phyloP scores from a whole-genome alignment of 2,329 filamentous ascomycete genomes.

The Phyllosticta citrichinensis region DNA sequence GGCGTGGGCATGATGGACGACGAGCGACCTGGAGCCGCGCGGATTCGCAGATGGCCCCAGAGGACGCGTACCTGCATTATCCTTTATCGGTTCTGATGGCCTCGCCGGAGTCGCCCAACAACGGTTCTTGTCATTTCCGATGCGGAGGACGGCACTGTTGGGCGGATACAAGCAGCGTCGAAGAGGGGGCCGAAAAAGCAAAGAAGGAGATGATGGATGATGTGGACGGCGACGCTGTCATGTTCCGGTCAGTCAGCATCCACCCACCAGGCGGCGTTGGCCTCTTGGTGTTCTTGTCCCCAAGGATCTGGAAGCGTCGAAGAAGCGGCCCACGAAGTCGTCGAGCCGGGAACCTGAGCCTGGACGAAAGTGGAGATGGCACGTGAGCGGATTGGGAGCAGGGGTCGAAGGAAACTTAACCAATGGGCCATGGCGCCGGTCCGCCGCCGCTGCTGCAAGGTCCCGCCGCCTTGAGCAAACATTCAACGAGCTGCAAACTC shows the following conservation, averaged over 20 bases:
- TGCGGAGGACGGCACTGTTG: not conserved
- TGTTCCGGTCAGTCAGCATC: not conserved
- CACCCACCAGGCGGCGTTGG: not conserved
- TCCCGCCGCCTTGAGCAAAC: not conserved
- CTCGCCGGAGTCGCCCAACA: not conserved
- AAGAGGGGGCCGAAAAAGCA: not conserved
- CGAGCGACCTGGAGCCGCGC: not conserved
- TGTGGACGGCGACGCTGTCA: not conserved
- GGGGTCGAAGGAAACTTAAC: not conserved
- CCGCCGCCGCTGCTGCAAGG: not conserved
- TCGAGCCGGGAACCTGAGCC: not conserved
- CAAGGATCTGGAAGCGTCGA: not conserved
- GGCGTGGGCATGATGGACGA: not conserved
- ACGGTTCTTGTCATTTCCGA: not conserved
- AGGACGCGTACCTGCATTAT: not conserved
- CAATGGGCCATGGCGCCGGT: not conserved
- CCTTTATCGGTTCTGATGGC: not conserved
- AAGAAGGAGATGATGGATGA: not conserved
- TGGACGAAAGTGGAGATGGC: not conserved
- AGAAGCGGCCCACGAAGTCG: not conserved
- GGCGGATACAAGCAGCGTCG: not conserved
- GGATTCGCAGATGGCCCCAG: not conserved
- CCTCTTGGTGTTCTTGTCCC: not conserved
- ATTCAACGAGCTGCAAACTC: not conserved
- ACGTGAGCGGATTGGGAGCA: not conserved